Evolutionary conservation across 2,329 filamentous ascomycete genomes (phyloP), one percentile per base, ranked within the genome.

Genomic region (Pseudopyricularia javanii): DNA sequence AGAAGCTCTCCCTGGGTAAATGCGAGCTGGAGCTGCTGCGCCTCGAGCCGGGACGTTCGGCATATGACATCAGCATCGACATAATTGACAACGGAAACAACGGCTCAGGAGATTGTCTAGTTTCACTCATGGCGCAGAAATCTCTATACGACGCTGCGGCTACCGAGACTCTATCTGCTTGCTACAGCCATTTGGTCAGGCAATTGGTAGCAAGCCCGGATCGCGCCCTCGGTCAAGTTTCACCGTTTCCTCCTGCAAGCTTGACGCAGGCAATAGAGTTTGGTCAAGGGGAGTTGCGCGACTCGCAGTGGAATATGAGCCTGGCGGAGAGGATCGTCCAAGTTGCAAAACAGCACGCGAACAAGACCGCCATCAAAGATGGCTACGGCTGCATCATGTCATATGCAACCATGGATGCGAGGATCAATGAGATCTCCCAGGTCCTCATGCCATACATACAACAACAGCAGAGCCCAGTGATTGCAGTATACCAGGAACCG

Each of bases 51-150:
- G 57, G 56, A 3, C 50, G 54, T 2, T 60, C 56, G 7, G 59
- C 56, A 2, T 70, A 67, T 43, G 66, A 68, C 47, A 47, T 68
- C 0, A 55, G 55, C 3, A 56, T 75, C 0, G 70, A 73, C 43
- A 60, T 74, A 1, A 61, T 63, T 1, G 69, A 72, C 4, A 59
- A 60, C 37, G 57, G 47, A 4, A 55, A 24, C 47, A 32, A 9
- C 47, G 15, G 47, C 47, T 35, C 11, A 12, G 33, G 33, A 14
- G 24, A 30, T n/a, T 12, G 15, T 9, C 24, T 17, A 8, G 20
- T 50, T 15, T 15, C 9, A 8, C 48, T 34, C n/a, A 12, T 55
- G 1, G 54, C 54, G 3, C 70, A 73, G 54, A 57, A 63, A 40
- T 28, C 30, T 7, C 57, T 65, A 12, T 70, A 74, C 57, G 54